These are phyloP conservation scores for Jamesozyma lodderae DNA, from an alignment of 805 yeast genomes.

Conservation along the genomic window DNA sequence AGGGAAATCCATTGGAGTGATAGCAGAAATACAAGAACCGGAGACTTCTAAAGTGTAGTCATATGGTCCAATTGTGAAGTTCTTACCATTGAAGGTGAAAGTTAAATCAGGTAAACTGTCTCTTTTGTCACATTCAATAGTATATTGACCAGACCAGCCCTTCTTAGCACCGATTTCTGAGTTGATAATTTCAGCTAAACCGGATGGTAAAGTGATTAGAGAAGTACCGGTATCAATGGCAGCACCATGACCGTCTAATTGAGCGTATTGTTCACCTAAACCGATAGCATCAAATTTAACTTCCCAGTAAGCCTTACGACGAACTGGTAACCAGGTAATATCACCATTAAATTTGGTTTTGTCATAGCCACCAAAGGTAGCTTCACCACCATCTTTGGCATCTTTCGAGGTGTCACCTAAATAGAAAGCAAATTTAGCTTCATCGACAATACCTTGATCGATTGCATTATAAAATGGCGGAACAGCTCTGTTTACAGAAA, in stretches of 20 bases:
- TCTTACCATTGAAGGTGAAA: slow-evolving; percentile 79
- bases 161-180: slow-evolving; percentile 95
- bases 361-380: slow-evolving; percentile 93
- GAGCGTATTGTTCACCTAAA: slow-evolving; percentile 86
- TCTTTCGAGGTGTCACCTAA: slow-evolving; percentile 74
- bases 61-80: slow-evolving; percentile 80
- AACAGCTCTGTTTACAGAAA: slow-evolving; percentile 78
- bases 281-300: slow-evolving; percentile 86
- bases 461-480: slow-evolving; percentile 94
- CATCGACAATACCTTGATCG: slow-evolving; percentile 69
- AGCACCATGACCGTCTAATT: slow-evolving; percentile 78
- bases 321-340: slow-evolving; percentile 90
- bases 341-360: slow-evolving; percentile 68
- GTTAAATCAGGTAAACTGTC: slow-evolving; percentile 84
- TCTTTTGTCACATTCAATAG: slow-evolving; percentile 82
- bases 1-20: slow-evolving; percentile 96
- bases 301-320: slow-evolving; percentile 99
- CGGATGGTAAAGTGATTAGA: slow-evolving; percentile 87
- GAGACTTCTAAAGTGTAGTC: slow-evolving; percentile 92
- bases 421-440: slow-evolving; percentile 80
- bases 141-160: slow-evolving; percentile 96
- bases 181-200: slow-evolving; percentile 90
- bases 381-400: slow-evolving; percentile 70
- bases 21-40: slow-evolving; percentile 92
- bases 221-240: slow-evolving; percentile 99